Evolutionary conservation across 2,329 filamentous ascomycete genomes (phyloP).

Genomic region (Fusarium buharicum): DNA sequence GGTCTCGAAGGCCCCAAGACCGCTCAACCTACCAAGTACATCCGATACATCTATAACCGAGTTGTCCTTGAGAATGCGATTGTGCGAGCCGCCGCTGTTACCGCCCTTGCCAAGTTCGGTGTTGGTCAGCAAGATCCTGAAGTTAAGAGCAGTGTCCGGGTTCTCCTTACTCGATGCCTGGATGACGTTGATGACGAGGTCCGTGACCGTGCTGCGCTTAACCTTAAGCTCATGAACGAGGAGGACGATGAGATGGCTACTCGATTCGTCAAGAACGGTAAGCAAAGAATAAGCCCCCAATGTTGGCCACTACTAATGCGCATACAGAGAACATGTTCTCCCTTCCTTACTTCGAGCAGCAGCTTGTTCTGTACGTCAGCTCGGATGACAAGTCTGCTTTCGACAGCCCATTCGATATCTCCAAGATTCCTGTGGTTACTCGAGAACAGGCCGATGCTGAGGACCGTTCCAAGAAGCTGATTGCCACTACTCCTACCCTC

Average conservation of each 20-base stretch:
- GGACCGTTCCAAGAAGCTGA: slow-evolving; percentile 97
- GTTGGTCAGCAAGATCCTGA: slow-evolving; percentile 96
- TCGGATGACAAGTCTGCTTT: slow-evolving; percentile 90
- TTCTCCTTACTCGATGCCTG: slow-evolving; percentile 90
- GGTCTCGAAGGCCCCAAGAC: slow-evolving; percentile 96
- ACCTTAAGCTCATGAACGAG: slow-evolving; percentile 90
- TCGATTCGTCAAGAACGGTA: slow-evolving; percentile 93
- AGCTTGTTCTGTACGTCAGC: slow-evolving; percentile 97
- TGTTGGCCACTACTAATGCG: slow-evolving; percentile 18
- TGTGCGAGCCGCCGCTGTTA: slow-evolving; percentile 93
- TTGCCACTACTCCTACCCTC: slow-evolving; percentile 88
- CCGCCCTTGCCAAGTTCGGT: slow-evolving; percentile 95
- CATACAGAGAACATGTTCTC: slow-evolving; percentile 89
- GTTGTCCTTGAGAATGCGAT: slow-evolving; percentile 98
- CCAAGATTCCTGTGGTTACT: slow-evolving; percentile 90
- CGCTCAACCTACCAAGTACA: slow-evolving; percentile 96
- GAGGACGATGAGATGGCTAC: slow-evolving; percentile 88
- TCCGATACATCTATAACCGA: slow-evolving; percentile 98
- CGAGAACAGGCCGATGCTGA: slow-evolving; percentile 96
- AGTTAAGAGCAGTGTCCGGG: slow-evolving; percentile 94
- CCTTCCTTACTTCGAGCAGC: slow-evolving; percentile 93
- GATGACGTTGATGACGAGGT: slow-evolving; percentile 99
- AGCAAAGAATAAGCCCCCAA: slow-evolving; percentile 5
- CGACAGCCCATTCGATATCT: slow-evolving; percentile 86
- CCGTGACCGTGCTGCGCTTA: slow-evolving; percentile 91